Evolutionary conservation across 345 rosid genomes (phyloP).

Genomic region (Cochlearia excelsa): DNA sequence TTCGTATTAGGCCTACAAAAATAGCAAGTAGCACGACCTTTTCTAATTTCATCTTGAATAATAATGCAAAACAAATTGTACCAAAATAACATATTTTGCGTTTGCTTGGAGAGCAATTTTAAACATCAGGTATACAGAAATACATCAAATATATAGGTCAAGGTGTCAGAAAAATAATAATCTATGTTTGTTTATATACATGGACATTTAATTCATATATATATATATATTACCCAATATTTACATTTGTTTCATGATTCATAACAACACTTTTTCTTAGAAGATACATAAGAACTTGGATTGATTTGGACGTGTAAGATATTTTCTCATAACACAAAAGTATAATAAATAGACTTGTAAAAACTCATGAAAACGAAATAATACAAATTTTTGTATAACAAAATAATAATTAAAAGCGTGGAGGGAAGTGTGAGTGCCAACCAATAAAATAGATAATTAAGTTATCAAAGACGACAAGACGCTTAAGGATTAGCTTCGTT

Average conservation of each 20-base stretch:
- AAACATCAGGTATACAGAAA: too few relatives aligned
- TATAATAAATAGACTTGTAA: constrained; percentile 17
- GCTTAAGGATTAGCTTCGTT: constrained; percentile 35
- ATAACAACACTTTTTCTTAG: background rate
- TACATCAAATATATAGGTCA: too few relatives aligned
- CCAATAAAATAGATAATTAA: constrained; percentile 23
- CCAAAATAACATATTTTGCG: too few relatives aligned
- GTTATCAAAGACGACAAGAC: constrained; percentile 37
- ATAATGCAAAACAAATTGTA: too few relatives aligned
- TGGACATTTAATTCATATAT: too few relatives aligned
- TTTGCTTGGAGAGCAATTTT: too few relatives aligned
- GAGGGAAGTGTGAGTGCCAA: constrained; percentile 36
- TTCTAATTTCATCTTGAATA: too few relatives aligned
- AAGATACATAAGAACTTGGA: constrained; percentile 21
- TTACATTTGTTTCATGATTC: background rate
- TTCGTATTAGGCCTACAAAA: too few relatives aligned
- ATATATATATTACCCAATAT: background rate
- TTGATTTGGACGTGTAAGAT: constrained; percentile 17
- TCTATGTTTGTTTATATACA: too few relatives aligned
- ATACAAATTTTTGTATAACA: constrained; percentile 10
- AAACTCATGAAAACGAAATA: constrained; percentile 28
- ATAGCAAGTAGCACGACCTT: too few relatives aligned
- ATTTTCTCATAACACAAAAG: background rate
- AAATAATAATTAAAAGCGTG: constrained; percentile 17
- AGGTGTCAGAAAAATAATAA: too few relatives aligned